Conservation (phyloP, 495 filamentous ascomycete genomes). For the Tuber aestivum region DNA sequence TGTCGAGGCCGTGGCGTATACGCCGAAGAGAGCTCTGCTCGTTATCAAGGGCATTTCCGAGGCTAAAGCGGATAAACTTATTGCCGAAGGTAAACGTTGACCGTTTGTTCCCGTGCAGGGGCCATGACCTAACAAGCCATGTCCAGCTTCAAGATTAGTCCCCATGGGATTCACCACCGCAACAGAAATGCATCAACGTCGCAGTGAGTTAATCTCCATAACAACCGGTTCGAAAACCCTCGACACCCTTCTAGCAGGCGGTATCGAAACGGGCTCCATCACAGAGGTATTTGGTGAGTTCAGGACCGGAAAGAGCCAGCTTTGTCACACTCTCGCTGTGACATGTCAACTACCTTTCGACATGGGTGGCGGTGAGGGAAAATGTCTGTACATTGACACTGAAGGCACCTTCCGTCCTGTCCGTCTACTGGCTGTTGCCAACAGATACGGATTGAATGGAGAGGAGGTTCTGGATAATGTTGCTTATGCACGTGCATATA, state of each 20-base stretch:
- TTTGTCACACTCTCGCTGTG: conserved; percentile 96
- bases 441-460: conserved; percentile 85
- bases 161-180: conserved; percentile 99
- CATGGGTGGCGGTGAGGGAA: conserved; percentile 97
- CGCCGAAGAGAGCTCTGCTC: conserved; percentile 77
- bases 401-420: conserved; percentile 96
- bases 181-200: conserved; percentile 97
- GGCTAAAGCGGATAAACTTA: conserved; percentile 88
- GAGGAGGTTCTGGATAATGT: conserved; percentile 98
- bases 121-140: conserved; percentile 18
- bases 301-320: conserved; percentile 93
- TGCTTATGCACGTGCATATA: conserved; percentile 94
- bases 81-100: conserved; percentile 66
- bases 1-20: conserved; percentile 91
- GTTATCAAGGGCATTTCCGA: conserved; percentile 97
- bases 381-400: conserved; percentile 98
- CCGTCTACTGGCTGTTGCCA: conserved; percentile 80
- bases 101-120: conserved; percentile 1
- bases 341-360: conserved; percentile 97
- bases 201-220: conserved; percentile 93
- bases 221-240: conserved; percentile 96
- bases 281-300: conserved; percentile 99
- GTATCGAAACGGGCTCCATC: conserved; percentile 92
- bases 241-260: conserved; percentile 89
- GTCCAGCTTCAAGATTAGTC: conserved; percentile 80